Evolutionary conservation across 2,329 filamentous ascomycete species (phyloP).

Genomic region (Periconia macrospinosa): DNA sequence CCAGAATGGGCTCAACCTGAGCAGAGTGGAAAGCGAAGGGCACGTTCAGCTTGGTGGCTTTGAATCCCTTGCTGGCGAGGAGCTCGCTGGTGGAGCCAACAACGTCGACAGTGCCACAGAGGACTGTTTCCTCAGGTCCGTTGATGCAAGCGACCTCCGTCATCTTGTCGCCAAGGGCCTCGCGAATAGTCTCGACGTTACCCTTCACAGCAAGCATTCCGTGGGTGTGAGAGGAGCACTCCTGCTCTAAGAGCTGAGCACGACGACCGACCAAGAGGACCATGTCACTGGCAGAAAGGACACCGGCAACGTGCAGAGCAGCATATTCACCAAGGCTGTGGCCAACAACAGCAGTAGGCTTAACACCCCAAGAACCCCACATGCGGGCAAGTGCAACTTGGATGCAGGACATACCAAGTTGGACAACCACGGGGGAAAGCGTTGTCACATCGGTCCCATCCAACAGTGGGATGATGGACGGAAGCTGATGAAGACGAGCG

Average conservation of each 20-base stretch:
- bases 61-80: conserved; percentile 58
- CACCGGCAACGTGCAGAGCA: conserved; percentile 70
- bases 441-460: conserved; percentile 53
- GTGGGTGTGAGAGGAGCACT: conserved; percentile 68
- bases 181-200: conserved; percentile 54
- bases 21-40: conserved; percentile 69
- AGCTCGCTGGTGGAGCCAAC: conserved; percentile 57
- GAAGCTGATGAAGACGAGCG: conserved; percentile 49
- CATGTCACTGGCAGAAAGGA: conserved; percentile 70
- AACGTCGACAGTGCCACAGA: conserved; percentile 65
- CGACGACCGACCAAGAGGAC: conserved; percentile 72
- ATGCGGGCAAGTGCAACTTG: conserved; percentile 56
- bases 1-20: conserved; percentile 65
- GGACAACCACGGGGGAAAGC: conserved; percentile 55
- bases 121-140: conserved; percentile 71
- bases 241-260: conserved; percentile 65
- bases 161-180: conserved; percentile 54
- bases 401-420: conserved; percentile 57
- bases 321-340: conserved; percentile 74
- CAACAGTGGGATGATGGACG: conserved; percentile 54
- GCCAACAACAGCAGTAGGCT: conserved; percentile 56
- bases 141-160: conserved; percentile 73
- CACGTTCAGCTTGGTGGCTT: conserved; percentile 64
- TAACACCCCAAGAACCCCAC: conserved; percentile 58
- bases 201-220: conserved; percentile 65